Base-by-base conservation (phyloP, 176 grass and related monocot genomes). In the Cenchrus americanus region DNA sequence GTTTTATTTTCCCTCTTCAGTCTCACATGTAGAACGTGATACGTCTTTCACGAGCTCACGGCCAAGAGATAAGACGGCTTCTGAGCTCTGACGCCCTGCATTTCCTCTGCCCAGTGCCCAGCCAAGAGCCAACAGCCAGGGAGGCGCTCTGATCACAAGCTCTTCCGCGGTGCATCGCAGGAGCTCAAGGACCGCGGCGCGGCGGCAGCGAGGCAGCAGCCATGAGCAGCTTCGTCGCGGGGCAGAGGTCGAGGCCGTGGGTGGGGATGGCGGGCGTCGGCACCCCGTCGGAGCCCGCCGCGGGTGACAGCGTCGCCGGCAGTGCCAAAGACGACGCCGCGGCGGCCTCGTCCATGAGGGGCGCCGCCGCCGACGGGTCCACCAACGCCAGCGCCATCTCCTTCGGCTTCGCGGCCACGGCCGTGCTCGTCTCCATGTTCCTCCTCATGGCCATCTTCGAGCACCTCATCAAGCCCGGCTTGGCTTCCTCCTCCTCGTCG, bases 371-470 rank as follows among this genome's bases (percentile, higher is more conserved):
- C 72, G 57, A 24, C 34, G 83, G 91, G 15, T 88, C 95, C 51
- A 87, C 89, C 79, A 94, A 92, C 70, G 89, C 89, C 59, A 96
- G 89, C 49, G 97, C 97, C 52, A 96, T 99, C 73, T 99, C 97
- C n/a, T 99, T 99, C 61, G 93, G 97, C 66, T 94, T 99, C 86
- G 93, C 89, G n/a, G 97, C 97, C 19, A 99, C 97, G 1, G 97
- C 93, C 1, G 89, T 99, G 34, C 78, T 99, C 81, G 85, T 99
- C 68, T 93, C 97, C 7, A 94, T 99, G 93, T 99, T 99, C 90
- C 97, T 99, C 70, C 50, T 99, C 87, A 91, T 96, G 93, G 96
- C 97, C 59, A 94, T 99, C 81, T 99, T 99, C 75, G 97, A 99
- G 81, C 93, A 99, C 60, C 88, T 99, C 82, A 92, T 99, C 93